phyloP scores from a whole-genome alignment of 2,329 filamentous ascomycete species.

The Trichoderma pleuroti region DNA sequence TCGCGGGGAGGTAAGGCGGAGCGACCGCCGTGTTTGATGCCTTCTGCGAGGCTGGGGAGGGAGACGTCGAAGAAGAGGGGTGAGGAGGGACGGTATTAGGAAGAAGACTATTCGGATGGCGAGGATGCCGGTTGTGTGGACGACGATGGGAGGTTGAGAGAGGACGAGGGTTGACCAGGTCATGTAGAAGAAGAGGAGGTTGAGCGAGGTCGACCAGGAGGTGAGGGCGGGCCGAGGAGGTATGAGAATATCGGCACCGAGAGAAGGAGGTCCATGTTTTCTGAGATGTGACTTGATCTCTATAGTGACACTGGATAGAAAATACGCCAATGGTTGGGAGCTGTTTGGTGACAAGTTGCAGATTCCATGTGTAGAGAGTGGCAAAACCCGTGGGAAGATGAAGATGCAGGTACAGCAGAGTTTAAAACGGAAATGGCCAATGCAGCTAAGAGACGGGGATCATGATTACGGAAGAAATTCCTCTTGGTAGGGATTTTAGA shows the following conservation, averaged over 20 bases:
- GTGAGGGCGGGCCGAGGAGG: conserved; percentile 58
- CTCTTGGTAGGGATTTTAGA: background rate
- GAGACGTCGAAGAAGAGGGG: conserved; percentile 69
- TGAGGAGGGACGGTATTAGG: conserved; percentile 67
- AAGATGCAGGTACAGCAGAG: conserved; percentile 2
- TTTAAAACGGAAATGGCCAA: background rate
- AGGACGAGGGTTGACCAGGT: conserved; percentile 83
- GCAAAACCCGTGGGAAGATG: background rate
- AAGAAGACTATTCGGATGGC: conserved; percentile 67
- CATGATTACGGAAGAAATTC: background rate
- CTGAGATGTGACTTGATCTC: background rate
- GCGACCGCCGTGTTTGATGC: conserved; percentile 64
- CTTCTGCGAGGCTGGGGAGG: conserved; percentile 64
- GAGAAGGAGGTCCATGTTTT: conserved; percentile 61
- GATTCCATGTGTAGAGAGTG: background rate
- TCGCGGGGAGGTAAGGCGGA: conserved; percentile 47
- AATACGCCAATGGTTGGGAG: background rate
- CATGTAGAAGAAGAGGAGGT: conserved; percentile 84
- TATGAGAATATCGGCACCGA: conserved; percentile 71
- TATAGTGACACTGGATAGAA: background rate
- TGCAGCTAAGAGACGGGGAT: background rate
- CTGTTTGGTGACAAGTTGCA: background rate
- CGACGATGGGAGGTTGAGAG: conserved; percentile 67
- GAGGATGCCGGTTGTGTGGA: conserved; percentile 70
- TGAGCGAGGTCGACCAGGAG: conserved; percentile 75